Percentiles rank a stretch among this genome's conserved stretches.
Evolutionary conservation across 164 flowering plant genomes (phyloP).

Genomic region (Dillenia suffruticosa): DNA sequence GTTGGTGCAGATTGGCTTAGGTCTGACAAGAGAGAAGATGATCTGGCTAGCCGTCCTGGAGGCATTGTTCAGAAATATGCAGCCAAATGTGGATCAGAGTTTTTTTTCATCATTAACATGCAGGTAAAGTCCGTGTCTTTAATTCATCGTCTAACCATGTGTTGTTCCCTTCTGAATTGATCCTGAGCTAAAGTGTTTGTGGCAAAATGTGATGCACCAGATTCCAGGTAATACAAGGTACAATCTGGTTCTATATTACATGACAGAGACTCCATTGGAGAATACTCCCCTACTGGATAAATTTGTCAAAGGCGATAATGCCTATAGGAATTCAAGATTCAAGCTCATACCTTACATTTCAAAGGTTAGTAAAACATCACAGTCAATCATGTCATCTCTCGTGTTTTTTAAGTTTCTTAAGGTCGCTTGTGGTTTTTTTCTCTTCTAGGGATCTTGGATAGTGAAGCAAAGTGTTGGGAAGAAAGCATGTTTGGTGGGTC

Average conservation of each 20-base stretch:
- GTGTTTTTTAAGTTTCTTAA: too few relatives aligned
- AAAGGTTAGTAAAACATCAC: constrained; percentile 39
- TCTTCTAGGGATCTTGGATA: constrained; percentile 85
- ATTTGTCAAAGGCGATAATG: constrained; percentile 82
- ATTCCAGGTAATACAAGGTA: constrained; percentile 80
- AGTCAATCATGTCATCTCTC: too few relatives aligned
- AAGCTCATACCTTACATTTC: constrained; percentile 95
- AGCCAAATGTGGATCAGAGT: constrained; percentile 72
- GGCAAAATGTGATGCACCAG: constrained; percentile 23
- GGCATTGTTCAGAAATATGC: constrained; percentile 88
- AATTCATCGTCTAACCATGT: neutral
- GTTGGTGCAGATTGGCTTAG: constrained; percentile 86
- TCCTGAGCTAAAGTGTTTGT: neutral
- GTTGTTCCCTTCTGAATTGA: neutral
- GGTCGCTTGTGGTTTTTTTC: neutral
- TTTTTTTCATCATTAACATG: constrained; percentile 81
- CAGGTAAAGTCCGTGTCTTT: constrained; percentile 42
- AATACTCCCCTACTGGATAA: constrained; percentile 57
- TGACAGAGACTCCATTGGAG: constrained; percentile 60
- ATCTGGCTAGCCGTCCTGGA: constrained; percentile 71
- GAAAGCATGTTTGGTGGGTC: constrained; percentile 88
- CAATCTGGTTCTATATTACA: constrained; percentile 62
- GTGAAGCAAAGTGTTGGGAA: constrained; percentile 96
- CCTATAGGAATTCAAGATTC: constrained; percentile 83
- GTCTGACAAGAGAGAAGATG: constrained; percentile 80